phyloP scores from a whole-genome alignment of 2,329 filamentous ascomycete species.

The Hortaea werneckii region DNA sequence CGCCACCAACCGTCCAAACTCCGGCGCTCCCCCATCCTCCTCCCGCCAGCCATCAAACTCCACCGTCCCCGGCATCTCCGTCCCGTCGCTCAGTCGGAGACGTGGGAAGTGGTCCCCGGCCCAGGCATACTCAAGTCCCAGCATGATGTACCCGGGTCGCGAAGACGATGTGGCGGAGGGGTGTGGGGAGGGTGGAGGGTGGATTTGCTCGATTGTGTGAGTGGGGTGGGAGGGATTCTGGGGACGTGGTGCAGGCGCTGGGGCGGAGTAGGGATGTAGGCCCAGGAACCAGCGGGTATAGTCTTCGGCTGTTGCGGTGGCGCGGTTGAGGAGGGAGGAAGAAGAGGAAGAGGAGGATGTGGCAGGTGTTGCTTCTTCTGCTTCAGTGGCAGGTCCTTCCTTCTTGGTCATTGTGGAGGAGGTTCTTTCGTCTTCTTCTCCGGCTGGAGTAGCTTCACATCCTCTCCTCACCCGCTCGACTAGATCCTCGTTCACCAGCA shows the following conservation, averaged over 20 bases:
- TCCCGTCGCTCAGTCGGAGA: conserved; percentile 33
- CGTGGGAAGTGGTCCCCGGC: conserved; percentile 34
- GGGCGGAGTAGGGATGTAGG: conserved; percentile 16
- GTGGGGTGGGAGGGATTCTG: conserved; percentile 4
- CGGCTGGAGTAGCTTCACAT: conserved; percentile 22
- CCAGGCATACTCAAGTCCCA: conserved; percentile 27
- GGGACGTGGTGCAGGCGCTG: conserved; percentile 4
- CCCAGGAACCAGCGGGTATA: conserved; percentile 23
- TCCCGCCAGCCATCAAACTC: conserved; percentile 27
- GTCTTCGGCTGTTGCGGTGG: conserved; percentile 9
- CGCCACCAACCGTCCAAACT: conserved; percentile 7
- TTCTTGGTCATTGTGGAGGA: neutral
- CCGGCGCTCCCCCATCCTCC: conserved; percentile 13
- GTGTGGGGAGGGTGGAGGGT: conserved; percentile 15
- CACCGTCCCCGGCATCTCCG: conserved; percentile 38
- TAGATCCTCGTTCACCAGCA: conserved; percentile 42
- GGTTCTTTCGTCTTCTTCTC: neutral
- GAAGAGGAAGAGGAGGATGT: neutral
- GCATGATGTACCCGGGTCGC: conserved; percentile 17
- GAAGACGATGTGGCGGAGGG: conserved; percentile 10
- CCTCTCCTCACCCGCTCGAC: conserved; percentile 27
- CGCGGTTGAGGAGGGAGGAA: conserved; percentile 2
- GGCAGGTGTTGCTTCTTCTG: neutral
- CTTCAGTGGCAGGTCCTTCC: neutral
- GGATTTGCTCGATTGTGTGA: conserved; percentile 5